A percentile compares a stretch with the other conserved stretches of the same genome.
Evolutionary conservation across 2,329 filamentous ascomycete genomes (phyloP).

Genomic region (Stachybotrys chartarum): DNA sequence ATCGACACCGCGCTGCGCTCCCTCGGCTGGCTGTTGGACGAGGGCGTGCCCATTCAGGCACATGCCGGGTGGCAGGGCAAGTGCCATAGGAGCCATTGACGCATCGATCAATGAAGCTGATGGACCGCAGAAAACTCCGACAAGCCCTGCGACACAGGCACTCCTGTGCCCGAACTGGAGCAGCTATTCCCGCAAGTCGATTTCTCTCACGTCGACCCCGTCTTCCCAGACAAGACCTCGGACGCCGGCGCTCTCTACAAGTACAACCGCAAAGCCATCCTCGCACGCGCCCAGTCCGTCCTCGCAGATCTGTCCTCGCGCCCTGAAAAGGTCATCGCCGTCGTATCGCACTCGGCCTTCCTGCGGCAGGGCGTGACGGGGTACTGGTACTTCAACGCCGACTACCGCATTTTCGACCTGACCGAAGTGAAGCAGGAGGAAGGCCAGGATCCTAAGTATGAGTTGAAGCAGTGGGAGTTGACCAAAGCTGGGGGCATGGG

Average conservation of each 20-base stretch:
- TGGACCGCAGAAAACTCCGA: constrained; percentile 38
- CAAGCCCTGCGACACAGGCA: constrained; percentile 57
- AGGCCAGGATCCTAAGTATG: constrained; percentile 11
- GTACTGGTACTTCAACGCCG: constrained; percentile 51
- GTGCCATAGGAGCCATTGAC: not conserved
- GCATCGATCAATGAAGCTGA: not conserved
- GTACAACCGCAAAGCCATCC: constrained; percentile 43
- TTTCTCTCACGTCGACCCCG: constrained; percentile 48
- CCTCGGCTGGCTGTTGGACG: constrained; percentile 50
- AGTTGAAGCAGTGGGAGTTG: constrained; percentile 38
- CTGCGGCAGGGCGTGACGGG: constrained; percentile 50
- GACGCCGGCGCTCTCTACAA: constrained; percentile 38
- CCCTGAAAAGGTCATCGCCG: constrained; percentile 54
- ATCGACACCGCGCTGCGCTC: constrained; percentile 55
- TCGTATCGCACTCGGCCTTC: constrained; percentile 60
- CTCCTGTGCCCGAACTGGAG: constrained; percentile 32
- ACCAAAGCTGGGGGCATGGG: constrained; percentile 28
- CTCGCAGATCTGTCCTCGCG: constrained; percentile 43
- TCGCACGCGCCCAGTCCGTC: constrained; percentile 45
- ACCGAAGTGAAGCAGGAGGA: constrained; percentile 31
- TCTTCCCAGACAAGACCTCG: constrained; percentile 57
- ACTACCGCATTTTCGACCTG: constrained; percentile 58
- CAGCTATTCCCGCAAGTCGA: constrained; percentile 48
- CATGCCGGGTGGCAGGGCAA: constrained; percentile 60
- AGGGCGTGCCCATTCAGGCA: constrained; percentile 45